phyloP scores from a whole-genome alignment of 2,329 filamentous ascomycete species.

The Metarhizium anisopliae region DNA sequence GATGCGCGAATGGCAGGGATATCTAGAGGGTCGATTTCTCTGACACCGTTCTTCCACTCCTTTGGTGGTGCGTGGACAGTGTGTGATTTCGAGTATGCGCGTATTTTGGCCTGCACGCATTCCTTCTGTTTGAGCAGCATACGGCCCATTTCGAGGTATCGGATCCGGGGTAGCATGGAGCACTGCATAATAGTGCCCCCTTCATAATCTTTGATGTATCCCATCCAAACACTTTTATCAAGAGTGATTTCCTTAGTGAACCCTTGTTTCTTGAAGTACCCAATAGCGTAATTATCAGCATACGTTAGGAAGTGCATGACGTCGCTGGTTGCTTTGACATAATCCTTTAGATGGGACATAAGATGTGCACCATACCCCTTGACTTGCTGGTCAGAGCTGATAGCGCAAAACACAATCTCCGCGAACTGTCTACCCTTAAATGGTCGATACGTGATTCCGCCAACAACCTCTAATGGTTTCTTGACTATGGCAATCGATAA shows the following conservation, averaged over 20 bases:
- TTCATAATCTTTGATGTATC: conserved; percentile 99
- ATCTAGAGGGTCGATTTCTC: conserved; percentile 72
- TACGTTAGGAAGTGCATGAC: conserved; percentile 99
- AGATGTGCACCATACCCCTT: conserved; percentile 97
- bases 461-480: conserved; percentile 89
- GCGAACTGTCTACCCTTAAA: conserved; percentile 90
- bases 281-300: conserved; percentile 97
- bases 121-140: conserved; percentile 98
- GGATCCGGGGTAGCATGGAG: conserved; percentile 88
- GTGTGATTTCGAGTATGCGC: conserved; percentile 82
- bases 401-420: conserved; percentile 97
- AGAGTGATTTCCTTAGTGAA: conserved; percentile 98
- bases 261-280: conserved; percentile 98
- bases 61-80: conserved; percentile 77
- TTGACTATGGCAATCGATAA: conserved; percentile 96
- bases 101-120: conserved; percentile 87
- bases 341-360: conserved; percentile 97
- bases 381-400: conserved; percentile 95
- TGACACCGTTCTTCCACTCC: conserved; percentile 70
- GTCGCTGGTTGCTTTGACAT: conserved; percentile 90
- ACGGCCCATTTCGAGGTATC: conserved; percentile 84
- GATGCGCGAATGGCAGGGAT: conserved; percentile 85
- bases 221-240: conserved; percentile 90
- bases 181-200: conserved; percentile 99
- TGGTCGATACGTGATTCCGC: conserved; percentile 91